phyloP scores from a whole-genome alignment of 768 basidiomycete genomes.

The Chlorophyllum brunneum region DNA sequence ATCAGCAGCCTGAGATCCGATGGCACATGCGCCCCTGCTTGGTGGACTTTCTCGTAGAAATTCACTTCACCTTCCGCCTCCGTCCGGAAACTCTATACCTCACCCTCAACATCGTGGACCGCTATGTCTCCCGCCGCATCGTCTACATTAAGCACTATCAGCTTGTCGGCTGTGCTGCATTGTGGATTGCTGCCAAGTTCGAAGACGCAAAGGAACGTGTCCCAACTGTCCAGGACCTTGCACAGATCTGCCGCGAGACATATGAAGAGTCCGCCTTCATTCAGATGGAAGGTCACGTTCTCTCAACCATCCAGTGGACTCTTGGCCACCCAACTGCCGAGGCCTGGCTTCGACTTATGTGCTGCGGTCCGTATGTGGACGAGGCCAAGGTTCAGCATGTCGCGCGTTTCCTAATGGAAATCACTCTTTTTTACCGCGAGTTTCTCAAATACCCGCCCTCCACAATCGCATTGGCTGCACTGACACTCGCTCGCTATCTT shows the following conservation, averaged over 20 bases:
- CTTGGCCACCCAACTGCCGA: conserved; percentile 98
- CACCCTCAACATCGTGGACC: conserved; percentile 97
- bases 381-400: conserved; percentile 92
- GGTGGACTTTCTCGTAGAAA: conserved; percentile 98
- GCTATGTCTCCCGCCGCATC: conserved; percentile 96
- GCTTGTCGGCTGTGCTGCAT: conserved; percentile 94
- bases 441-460: conserved; percentile 86
- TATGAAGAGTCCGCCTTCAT: conserved; percentile 98
- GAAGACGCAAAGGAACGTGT: conserved; percentile 99
- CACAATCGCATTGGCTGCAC: conserved; percentile 82
- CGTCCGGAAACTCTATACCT: conserved; percentile 99
- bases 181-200: conserved; percentile 99
- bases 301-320: conserved; percentile 94
- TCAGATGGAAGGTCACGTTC: conserved; percentile 98
- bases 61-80: conserved; percentile 95
- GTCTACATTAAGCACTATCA: conserved; percentile 99
- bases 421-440: conserved; percentile 96
- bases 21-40: conserved; percentile 99
- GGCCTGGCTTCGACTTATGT: conserved; percentile 89
- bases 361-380: conserved; percentile 71
- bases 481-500: conserved; percentile 85
- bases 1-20: conserved; percentile 96
- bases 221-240: conserved; percentile 91
- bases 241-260: conserved; percentile 92
- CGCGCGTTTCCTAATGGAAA: conserved; percentile 98